Percentiles rank a stretch among this genome's conserved stretches.
phyloP scores from a whole-genome alignment of 805 yeast genomes.

The Crinitomyces ghanaensis region DNA sequence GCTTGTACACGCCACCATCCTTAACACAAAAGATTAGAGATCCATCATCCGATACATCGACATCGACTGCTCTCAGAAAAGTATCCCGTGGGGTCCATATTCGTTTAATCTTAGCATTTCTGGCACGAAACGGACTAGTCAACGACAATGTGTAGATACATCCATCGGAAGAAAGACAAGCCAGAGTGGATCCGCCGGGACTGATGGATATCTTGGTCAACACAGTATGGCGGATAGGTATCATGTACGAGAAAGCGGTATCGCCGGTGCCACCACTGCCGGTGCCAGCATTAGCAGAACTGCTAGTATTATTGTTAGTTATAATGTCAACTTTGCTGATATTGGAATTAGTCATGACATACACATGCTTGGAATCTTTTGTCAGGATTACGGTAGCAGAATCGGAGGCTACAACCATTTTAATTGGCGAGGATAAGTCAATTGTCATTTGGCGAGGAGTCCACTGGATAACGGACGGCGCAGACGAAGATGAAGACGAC shows the following conservation, averaged over 20 bases:
- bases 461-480: constrained; percentile 16
- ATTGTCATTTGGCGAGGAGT: constrained; percentile 32
- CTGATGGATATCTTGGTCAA: constrained; percentile 17
- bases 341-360: constrained; percentile 47
- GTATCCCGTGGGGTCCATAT: constrained; percentile 28
- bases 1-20: constrained; percentile 53
- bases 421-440: constrained; percentile 38
- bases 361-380: constrained; percentile 42
- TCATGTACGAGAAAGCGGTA: too few species aligned
- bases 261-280: too few species aligned
- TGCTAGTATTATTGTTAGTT: too few species aligned
- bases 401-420: constrained; percentile 53
- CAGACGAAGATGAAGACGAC: too few species aligned
- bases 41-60: constrained; percentile 59
- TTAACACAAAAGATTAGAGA: constrained; percentile 54
- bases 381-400: constrained; percentile 56
- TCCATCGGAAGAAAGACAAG: constrained; percentile 16
- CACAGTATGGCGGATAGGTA: too few species aligned
- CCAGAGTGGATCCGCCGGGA: constrained; percentile 16
- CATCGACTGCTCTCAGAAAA: constrained; percentile 50
- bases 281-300: too few species aligned
- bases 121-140: constrained; percentile 13
- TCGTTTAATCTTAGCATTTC: constrained; percentile 8
- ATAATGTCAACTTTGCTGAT: too few species aligned
- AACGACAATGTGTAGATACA: constrained; percentile 17